A percentile compares a stretch with the other conserved stretches of the same genome.
These are phyloP conservation scores for Backusella luteola DNA, from an alignment of 192 early-diverging fungal genomes.

Conservation along the genomic window DNA sequence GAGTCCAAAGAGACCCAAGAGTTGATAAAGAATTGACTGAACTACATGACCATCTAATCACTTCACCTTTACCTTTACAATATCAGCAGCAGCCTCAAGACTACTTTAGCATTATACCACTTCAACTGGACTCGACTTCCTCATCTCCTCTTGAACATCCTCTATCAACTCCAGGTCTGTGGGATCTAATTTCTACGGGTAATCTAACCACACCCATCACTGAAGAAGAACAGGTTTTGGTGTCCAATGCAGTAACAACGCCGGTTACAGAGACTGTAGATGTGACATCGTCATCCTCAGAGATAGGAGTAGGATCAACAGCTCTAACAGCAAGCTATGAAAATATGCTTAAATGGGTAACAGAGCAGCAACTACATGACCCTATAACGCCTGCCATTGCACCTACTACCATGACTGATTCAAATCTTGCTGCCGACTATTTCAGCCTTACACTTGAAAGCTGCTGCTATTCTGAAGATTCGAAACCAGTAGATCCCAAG, in stretches of 20 bases:
- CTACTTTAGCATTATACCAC: constrained; percentile 13
- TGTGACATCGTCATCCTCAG: neutral
- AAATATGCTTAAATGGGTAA: neutral
- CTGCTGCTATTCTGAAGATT: neutral
- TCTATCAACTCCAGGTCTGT: neutral
- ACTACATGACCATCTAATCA: neutral
- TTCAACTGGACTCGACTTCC: neutral
- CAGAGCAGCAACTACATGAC: neutral
- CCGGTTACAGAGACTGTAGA: neutral
- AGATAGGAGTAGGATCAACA: neutral
- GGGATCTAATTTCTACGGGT: neutral
- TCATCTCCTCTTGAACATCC: neutral
- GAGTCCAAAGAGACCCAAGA: neutral
- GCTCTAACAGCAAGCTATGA: neutral
- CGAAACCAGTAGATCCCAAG: neutral
- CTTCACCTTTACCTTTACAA: neutral
- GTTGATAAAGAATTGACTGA: neutral
- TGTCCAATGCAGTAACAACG: neutral
- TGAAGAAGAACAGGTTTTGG: neutral
- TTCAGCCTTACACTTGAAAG: neutral
- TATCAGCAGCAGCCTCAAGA: neutral
- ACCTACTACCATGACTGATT: neutral
- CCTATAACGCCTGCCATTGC: neutral
- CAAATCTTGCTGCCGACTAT: neutral
- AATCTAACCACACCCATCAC: neutral